phyloP scores from a whole-genome alignment of 2,329 filamentous ascomycete species.

The Fusarium sp. region DNA sequence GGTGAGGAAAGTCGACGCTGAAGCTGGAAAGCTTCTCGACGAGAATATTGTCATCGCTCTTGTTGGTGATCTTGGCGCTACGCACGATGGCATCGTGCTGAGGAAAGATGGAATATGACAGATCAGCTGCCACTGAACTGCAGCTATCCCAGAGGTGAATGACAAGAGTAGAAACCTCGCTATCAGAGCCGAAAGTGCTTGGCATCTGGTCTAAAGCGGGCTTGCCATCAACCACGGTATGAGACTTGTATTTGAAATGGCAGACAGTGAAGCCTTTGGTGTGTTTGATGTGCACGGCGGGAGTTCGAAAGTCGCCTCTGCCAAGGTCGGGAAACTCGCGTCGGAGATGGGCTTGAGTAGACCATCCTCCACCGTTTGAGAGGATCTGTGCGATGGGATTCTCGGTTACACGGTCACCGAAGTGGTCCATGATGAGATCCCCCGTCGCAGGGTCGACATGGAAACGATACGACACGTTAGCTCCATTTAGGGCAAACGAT shows the following conservation, averaged over 20 bases:
- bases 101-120: constrained; percentile 73
- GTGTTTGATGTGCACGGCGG: constrained; percentile 70
- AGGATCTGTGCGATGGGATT: constrained; percentile 56
- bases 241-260: constrained; percentile 67
- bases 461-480: constrained; percentile 70
- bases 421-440: constrained; percentile 70
- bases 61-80: constrained; percentile 70
- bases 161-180: constrained; percentile 68
- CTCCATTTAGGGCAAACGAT: constrained; percentile 67
- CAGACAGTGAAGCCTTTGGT: constrained; percentile 68
- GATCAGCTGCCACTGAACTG: constrained; percentile 66
- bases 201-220: constrained; percentile 66
- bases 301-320: constrained; percentile 70
- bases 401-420: constrained; percentile 66
- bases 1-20: constrained; percentile 69
- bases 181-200: constrained; percentile 65
- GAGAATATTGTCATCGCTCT: constrained; percentile 62
- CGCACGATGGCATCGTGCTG: constrained; percentile 69
- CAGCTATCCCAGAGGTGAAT: constrained; percentile 69
- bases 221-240: constrained; percentile 67
- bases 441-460: constrained; percentile 67
- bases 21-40: constrained; percentile 69
- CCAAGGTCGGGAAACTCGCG: constrained; percentile 74
- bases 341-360: constrained; percentile 60
- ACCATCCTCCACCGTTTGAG: constrained; percentile 62